Conservation (phyloP, 352 stramenopile species). For the Globisporangium radiosum region DNA sequence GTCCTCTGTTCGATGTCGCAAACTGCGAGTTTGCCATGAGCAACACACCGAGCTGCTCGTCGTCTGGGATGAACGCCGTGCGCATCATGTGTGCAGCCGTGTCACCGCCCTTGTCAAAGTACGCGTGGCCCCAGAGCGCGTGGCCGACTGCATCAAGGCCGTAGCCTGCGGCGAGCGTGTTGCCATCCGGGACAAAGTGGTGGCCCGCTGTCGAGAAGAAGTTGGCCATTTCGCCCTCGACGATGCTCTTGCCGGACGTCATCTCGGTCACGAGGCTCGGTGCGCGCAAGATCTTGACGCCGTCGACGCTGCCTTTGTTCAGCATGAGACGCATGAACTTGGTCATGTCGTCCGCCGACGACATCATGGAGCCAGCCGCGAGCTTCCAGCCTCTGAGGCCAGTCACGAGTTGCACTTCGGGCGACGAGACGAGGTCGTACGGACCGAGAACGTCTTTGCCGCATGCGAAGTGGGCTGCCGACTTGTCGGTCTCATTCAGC, state of each 20-base stretch:
- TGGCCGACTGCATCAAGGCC: slow-evolving; percentile 51
- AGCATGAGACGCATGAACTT: slow-evolving; percentile 44
- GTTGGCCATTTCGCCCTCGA: slow-evolving; percentile 26
- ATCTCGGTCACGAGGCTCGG: slow-evolving; percentile 40
- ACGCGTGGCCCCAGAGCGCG: slow-evolving; percentile 54
- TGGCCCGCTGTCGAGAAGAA: slow-evolving; percentile 34
- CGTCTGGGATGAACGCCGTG: slow-evolving; percentile 33
- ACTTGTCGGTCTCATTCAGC: slow-evolving; percentile 18
- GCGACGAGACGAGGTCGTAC: slow-evolving; percentile 28
- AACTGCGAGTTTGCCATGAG: slow-evolving; percentile 57
- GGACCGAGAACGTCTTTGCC: slow-evolving; percentile 33
- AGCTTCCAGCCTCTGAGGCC: slow-evolving; percentile 19
- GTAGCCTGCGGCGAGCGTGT: slow-evolving; percentile 49
- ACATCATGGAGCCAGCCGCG: slow-evolving; percentile 39
- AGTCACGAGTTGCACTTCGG: slow-evolving; percentile 24
- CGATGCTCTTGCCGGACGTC: slow-evolving; percentile 41
- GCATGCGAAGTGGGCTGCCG: slow-evolving; percentile 43
- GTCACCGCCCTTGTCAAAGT: slow-evolving; percentile 66
- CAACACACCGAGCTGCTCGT: slow-evolving; percentile 35
- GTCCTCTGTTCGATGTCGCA: slow-evolving; percentile 20
- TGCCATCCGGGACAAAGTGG: slow-evolving; percentile 35
- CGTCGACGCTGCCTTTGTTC: slow-evolving; percentile 6
- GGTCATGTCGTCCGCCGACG: slow-evolving; percentile 43
- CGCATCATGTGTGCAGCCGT: slow-evolving; percentile 42
- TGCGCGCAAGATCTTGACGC: slow-evolving; percentile 34